Evolutionary conservation across 1,284 basidiomycete species (phyloP).

Genomic region (Melanopsichium pennsylvanicum): DNA sequence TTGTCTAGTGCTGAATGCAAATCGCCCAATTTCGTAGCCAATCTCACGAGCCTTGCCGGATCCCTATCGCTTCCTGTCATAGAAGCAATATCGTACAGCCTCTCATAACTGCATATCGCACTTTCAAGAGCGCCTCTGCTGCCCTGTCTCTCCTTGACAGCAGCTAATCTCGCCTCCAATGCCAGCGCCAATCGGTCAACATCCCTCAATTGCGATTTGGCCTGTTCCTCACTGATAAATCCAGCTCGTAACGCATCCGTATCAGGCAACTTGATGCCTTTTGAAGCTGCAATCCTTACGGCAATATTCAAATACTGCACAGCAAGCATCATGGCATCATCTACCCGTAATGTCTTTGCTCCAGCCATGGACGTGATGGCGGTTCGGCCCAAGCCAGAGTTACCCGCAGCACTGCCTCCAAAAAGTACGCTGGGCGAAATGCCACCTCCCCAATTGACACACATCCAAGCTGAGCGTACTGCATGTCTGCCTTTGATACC

Average conservation of each 20-base stretch:
- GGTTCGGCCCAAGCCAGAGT: constrained; percentile 28
- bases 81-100: constrained; percentile 26
- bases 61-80: background rate
- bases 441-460: constrained; percentile 59
- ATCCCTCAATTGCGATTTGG: constrained; percentile 34
- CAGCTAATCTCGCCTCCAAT: constrained; percentile 28
- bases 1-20: constrained; percentile 31
- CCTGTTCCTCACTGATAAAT: constrained; percentile 17
- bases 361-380: constrained; percentile 27
- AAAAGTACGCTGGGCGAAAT: constrained; percentile 54
- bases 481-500: constrained; percentile 60
- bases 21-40: constrained; percentile 57
- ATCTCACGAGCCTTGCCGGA: constrained; percentile 26
- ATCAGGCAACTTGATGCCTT: constrained; percentile 54
- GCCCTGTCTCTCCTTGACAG: constrained; percentile 44
- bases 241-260: constrained; percentile 25
- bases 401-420: constrained; percentile 22
- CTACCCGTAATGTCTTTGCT: constrained; percentile 16
- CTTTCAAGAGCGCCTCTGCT: constrained; percentile 14
- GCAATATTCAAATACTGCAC: constrained; percentile 51
- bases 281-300: constrained; percentile 39
- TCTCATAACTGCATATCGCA: constrained; percentile 36
- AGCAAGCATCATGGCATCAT: constrained; percentile 51
- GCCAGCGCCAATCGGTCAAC: constrained; percentile 39
- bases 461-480: constrained; percentile 61